Conservation (phyloP, 306 rosid species). For the Sophora flavescens region DNA sequence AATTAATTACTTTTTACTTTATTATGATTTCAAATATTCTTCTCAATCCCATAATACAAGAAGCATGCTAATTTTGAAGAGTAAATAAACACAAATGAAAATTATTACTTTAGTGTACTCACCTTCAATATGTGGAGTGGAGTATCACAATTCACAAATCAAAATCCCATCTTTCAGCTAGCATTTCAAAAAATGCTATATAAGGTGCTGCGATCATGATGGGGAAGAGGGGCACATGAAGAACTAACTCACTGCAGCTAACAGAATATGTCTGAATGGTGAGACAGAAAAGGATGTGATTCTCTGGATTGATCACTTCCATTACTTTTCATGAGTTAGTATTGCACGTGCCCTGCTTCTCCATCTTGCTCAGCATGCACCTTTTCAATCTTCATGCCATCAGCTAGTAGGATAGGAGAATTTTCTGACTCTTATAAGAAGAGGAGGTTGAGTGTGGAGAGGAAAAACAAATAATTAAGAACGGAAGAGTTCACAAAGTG, state of each 20-base stretch:
- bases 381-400: slow-evolving; percentile 38
- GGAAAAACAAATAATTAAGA: not conserved
- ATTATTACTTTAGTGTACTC: not conserved
- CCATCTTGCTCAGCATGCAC: slow-evolving; percentile 91
- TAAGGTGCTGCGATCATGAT: slow-evolving; percentile 81
- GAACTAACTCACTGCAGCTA: slow-evolving; percentile 63
- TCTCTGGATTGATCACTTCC: slow-evolving; percentile 23
- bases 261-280: slow-evolving; percentile 14
- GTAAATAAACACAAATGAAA: not conserved
- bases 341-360: slow-evolving; percentile 99
- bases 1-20: slow-evolving; percentile 30
- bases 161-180: slow-evolving; percentile 10
- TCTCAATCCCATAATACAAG: slow-evolving; percentile 59
- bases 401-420: not conserved
- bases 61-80: slow-evolving; percentile 24
- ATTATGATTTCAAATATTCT: not conserved
- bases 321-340: slow-evolving; percentile 63
- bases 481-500: slow-evolving; percentile 13
- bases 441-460: slow-evolving; percentile 10
- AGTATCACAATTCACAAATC: not conserved
- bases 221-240: slow-evolving; percentile 99
- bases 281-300: slow-evolving; percentile 39
- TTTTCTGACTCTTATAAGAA: slow-evolving; percentile 6
- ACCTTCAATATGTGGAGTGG: slow-evolving; percentile 40
- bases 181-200: slow-evolving; percentile 36